These are phyloP conservation scores for Penicillium angulare DNA, from an alignment of 495 filamentous ascomycete species.

Conservation along the genomic window DNA sequence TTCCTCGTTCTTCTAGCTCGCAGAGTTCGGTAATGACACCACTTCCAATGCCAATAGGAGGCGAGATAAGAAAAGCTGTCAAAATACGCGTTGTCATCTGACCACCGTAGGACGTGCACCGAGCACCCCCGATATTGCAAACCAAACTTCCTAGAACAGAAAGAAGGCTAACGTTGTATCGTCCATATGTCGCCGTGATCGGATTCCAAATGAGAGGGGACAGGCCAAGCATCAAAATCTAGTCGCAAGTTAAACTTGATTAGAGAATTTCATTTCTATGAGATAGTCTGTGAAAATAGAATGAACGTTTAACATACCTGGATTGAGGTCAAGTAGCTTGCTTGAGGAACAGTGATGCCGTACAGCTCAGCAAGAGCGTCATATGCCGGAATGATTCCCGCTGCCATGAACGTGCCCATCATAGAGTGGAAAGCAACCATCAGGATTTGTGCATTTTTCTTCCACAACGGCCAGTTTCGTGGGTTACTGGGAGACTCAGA, in stretches of 20 bases:
- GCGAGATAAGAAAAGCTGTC: conserved; percentile 31
- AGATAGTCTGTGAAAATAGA: neutral
- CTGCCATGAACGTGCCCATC: conserved; percentile 34
- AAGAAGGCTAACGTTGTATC: conserved; percentile 28
- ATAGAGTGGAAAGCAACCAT: conserved; percentile 39
- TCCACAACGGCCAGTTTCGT: conserved; percentile 27
- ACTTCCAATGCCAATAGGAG: conserved; percentile 34
- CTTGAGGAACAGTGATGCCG: conserved; percentile 21
- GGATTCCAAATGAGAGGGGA: conserved; percentile 33
- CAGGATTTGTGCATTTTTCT: conserved; percentile 33
- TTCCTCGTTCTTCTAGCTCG: conserved; percentile 25
- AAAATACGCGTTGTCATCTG: conserved; percentile 31
- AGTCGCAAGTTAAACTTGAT: neutral
- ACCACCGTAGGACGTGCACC: conserved; percentile 26
- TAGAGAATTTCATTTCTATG: neutral
- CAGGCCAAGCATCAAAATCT: conserved; percentile 33
- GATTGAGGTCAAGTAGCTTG: conserved; percentile 31
- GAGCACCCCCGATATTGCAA: conserved; percentile 35
- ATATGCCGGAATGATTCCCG: conserved; percentile 33
- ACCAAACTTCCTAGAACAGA: conserved; percentile 33
- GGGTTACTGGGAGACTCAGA: conserved; percentile 14
- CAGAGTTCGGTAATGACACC: conserved; percentile 31
- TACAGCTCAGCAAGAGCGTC: conserved; percentile 27
- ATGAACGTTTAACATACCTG: conserved; percentile 13
- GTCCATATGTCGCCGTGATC: conserved; percentile 28